Percentiles rank a stretch among this genome's conserved stretches.
Evolutionary conservation across 371 early-diverging fungal species (phyloP).

Genomic region (Syncephalastrum racemosum): DNA sequence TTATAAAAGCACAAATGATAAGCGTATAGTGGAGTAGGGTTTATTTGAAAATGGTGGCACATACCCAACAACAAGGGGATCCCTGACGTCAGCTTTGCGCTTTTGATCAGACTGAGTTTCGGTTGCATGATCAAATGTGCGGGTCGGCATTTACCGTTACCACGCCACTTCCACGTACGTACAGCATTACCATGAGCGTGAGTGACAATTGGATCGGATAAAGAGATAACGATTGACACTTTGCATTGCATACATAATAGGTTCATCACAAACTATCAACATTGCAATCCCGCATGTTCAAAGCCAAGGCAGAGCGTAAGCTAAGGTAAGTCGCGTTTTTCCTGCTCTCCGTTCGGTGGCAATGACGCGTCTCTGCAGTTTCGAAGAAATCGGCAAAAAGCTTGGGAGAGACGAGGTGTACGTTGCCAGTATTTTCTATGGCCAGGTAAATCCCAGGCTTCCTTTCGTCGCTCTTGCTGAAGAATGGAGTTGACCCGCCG

Average conservation of each 20-base stretch:
- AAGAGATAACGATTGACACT: too few species aligned
- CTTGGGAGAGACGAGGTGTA: conserved; percentile 66
- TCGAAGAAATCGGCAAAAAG: conserved; percentile 57
- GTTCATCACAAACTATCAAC: conserved; percentile 32
- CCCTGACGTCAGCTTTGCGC: too few species aligned
- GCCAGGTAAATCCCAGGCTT: conserved; percentile 42
- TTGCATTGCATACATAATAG: background rate
- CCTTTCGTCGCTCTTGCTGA: background rate
- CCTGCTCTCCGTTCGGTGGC: background rate
- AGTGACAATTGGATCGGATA: too few species aligned
- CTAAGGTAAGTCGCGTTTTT: conserved; percentile 27
- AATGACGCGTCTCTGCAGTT: conserved; percentile 28
- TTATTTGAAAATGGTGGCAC: too few species aligned
- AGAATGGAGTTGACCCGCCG: background rate
- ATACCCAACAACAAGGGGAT: too few species aligned
- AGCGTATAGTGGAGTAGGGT: too few species aligned
- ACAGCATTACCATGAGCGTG: too few species aligned
- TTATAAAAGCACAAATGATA: too few species aligned
- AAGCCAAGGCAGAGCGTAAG: conserved; percentile 31
- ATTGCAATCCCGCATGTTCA: conserved; percentile 39
- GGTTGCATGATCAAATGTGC: too few species aligned
- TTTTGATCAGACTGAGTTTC: too few species aligned
- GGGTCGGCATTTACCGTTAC: too few species aligned
- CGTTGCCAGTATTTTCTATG: conserved; percentile 72
- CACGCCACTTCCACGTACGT: too few species aligned